Base-by-base conservation (phyloP, 1,284 basidiomycete genomes). In the Sanghuangporus baumii region DNA sequence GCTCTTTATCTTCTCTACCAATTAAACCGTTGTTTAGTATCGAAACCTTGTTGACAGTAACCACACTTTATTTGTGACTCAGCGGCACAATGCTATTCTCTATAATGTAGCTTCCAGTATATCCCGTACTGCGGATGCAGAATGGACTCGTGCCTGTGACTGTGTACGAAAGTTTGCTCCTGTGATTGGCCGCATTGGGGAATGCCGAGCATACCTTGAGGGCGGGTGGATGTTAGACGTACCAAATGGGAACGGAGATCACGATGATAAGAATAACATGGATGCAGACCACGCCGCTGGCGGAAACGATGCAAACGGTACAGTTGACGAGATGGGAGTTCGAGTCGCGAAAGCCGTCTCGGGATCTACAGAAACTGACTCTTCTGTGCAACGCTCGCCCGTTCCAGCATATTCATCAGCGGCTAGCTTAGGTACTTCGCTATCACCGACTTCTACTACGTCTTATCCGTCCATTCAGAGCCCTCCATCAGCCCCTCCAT, bases 141-240 rank as follows among this genome's bases (percentile, higher is more conserved):
- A 91, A 74, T 92, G 90, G 89, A 69, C 81, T 38, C 83, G 84
- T 41, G 76, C 82, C n/a, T 89, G 86, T 67, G 89, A 91, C 74
- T 78, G 78, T 26, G 81, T 91, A 20, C 81, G 88, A 38, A 78
- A 83, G 7, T 82, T 83, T 68, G 81, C 86, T 16, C 83, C 87
- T 0, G 80, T 79, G 6, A 78, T 92, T 38, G 90, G 88, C 1
- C 78, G 77, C 23, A 76, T 92, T 6, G 87, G 85, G 6, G 83
- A 90, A 76, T 90, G 85, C 83, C 79, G 83, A 51, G 77, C 84
- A 2, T 73, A 88, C 6, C 91, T 89, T 67, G 89, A 92, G 73
- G 88, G 86, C 8, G 83, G 83, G 12, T 92, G 89, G 87, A 75
- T 76, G 6, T 84, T 84, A 0, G 69, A 78, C 3, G 64, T 85